These are phyloP conservation scores for Mucor mucedo DNA, from an alignment of 371 early-diverging fungal species.

Conservation along the genomic window DNA sequence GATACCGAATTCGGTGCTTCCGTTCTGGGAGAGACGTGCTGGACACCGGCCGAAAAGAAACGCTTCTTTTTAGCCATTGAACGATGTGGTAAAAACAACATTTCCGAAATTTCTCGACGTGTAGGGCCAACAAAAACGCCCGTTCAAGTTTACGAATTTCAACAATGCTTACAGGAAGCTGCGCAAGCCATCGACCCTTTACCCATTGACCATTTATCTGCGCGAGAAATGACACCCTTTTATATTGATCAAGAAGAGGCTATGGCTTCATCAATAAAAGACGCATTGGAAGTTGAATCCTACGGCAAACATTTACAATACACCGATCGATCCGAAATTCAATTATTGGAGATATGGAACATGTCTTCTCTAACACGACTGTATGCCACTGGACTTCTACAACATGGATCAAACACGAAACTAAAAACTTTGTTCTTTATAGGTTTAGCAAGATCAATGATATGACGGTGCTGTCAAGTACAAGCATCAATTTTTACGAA, in stretches of 20 bases:
- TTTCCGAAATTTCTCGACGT: conserved; percentile 23
- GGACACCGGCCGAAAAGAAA: conserved; percentile 28
- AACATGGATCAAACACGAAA: neutral
- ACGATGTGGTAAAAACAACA: conserved; percentile 23
- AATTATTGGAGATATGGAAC: conserved; percentile 24
- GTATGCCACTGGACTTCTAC: conserved; percentile 3
- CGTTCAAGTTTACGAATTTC: conserved; percentile 21
- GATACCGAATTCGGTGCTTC: conserved; percentile 9
- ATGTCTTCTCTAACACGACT: conserved; percentile 16
- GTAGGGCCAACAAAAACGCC: conserved; percentile 31
- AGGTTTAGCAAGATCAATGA: conserved; percentile 14
- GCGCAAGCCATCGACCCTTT: neutral
- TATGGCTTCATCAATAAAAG: neutral
- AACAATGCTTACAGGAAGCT: conserved; percentile 16
- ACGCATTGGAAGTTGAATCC: conserved; percentile 12
- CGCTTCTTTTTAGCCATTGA: conserved; percentile 33
- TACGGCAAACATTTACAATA: conserved; percentile 16
- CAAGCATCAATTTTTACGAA: conserved; percentile 14
- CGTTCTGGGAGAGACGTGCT: conserved; percentile 14
- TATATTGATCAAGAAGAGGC: conserved; percentile 16
- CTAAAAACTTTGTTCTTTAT: neutral
- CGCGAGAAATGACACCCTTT: conserved; percentile 24
- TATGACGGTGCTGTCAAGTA: conserved; percentile 18
- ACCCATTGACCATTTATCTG: neutral
- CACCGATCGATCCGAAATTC: neutral